Percentiles rank a stretch among this genome's conserved stretches.
phyloP scores from a whole-genome alignment of 352 stramenopile species.

The Phytopythium chamaehyphon region DNA sequence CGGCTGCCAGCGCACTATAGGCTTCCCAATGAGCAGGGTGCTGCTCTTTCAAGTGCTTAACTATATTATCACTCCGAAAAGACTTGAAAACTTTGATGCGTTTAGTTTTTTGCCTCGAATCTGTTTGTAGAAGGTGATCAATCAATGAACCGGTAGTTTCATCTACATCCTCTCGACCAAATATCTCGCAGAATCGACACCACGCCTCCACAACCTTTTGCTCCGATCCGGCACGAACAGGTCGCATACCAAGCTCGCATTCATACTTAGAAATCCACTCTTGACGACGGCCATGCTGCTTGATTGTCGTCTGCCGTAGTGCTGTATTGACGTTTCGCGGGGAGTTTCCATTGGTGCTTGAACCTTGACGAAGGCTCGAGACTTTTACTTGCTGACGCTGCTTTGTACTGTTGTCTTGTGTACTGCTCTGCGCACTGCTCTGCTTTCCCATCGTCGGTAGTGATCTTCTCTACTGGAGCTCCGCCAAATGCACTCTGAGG shows the following conservation, averaged over 20 bases:
- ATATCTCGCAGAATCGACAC: slow-evolving; percentile 1
- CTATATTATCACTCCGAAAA: slow-evolving; percentile 1
- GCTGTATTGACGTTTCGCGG: no score
- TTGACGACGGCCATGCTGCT: background rate
- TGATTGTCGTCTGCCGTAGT: no score
- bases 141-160: background rate
- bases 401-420: no score
- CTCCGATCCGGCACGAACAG: background rate
- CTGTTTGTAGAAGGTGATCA: background rate
- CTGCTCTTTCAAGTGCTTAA: background rate
- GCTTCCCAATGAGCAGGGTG: background rate
- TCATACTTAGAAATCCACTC: background rate
- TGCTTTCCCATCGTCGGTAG: no score
- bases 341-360: no score
- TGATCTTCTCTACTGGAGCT: no score
- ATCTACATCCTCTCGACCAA: background rate
- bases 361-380: no score
- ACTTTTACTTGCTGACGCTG: no score
- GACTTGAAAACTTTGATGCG: background rate
- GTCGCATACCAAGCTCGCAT: background rate
- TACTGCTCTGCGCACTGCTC: no score
- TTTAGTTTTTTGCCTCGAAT: background rate
- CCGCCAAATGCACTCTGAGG: no score
- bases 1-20: background rate
- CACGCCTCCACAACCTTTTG: background rate